Evolutionary conservation across 176 grass and related monocot species (phyloP).

Genomic region (barley (Hordeum vulgare)): MorexV3_pseudomolecules_assembly NC_058522.1:397202589-397203088

Average conservation of each 20-base stretch:
- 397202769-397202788: neutral
- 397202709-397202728: neutral
- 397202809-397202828: conserved; percentile 20
- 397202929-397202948: conserved; percentile 12
- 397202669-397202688: neutral
- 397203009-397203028: conserved; percentile 84
- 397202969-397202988: conserved; percentile 77
- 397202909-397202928: conserved; percentile 8
- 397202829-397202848: conserved; percentile 12
- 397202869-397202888: conserved; percentile 13
- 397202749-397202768: neutral
- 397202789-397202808: conserved; percentile 52
- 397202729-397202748: neutral
- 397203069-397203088: neutral
- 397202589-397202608: neutral
- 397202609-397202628: neutral
- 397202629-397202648: neutral
- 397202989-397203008: conserved; percentile 76
- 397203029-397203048: conserved; percentile 29
- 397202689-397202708: neutral
- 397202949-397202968: conserved; percentile 62
- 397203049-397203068: neutral
- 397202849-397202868: conserved; percentile 20
- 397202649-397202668: neutral
- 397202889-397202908: neutral